Percentiles rank a stretch among this genome's conserved stretches.
Evolutionary conservation across 192 early-diverging fungal species (phyloP).

Genomic region (Backusella sp.): DNA sequence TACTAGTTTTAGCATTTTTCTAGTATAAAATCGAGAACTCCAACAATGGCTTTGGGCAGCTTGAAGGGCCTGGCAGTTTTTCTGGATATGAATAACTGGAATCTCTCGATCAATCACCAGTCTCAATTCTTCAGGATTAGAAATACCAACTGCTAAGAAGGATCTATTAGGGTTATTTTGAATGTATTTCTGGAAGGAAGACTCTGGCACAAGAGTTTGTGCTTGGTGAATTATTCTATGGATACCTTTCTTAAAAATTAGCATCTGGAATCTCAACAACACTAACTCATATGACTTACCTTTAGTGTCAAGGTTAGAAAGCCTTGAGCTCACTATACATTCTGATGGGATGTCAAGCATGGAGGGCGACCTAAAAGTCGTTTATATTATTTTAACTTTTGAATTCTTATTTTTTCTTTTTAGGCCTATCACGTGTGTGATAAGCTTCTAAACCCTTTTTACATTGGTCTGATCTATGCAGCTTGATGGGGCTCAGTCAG

Average conservation of each 20-base stretch:
- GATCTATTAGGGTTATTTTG: neutral
- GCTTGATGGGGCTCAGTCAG: neutral
- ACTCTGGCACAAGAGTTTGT: neutral
- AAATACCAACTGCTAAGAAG: conserved; percentile 21
- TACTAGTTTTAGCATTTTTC: neutral
- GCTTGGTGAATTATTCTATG: neutral
- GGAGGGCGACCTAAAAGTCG: neutral
- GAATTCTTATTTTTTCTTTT: neutral
- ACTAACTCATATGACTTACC: neutral
- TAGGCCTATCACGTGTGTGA: neutral
- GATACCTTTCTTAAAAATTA: neutral
- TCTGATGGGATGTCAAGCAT: conserved; percentile 10
- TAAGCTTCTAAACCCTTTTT: neutral
- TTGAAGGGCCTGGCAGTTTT: conserved; percentile 15
- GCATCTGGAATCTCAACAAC: no score
- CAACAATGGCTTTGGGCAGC: conserved; percentile 4
- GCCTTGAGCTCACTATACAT: neutral
- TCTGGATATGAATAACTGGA: conserved; percentile 26
- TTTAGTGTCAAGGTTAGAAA: neutral
- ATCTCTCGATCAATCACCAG: neutral
- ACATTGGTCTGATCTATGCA: neutral
- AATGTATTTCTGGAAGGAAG: neutral
- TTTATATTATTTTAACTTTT: neutral
- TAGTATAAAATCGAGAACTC: neutral
- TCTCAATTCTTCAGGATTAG: conserved; percentile 25